Conservation (phyloP, 2,329 filamentous ascomycete genomes). For the Aspergillus intermedius region DNA sequence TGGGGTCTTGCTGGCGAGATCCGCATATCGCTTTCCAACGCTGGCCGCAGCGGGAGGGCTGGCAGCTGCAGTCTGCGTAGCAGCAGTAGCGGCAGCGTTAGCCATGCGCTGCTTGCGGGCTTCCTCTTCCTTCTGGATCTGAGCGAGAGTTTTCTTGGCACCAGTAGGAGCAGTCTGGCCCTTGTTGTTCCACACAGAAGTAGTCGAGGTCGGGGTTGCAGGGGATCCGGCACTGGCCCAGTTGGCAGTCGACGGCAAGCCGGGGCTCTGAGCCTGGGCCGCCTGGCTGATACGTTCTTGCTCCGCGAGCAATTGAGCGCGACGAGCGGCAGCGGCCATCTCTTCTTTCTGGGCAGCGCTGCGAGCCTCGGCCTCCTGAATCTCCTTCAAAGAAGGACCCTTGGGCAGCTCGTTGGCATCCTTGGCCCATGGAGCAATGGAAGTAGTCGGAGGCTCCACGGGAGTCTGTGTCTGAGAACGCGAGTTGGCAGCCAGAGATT, state of each 20-base stretch:
- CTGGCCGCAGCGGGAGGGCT: slow-evolving; percentile 41
- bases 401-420: slow-evolving; percentile 67
- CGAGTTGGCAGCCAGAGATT: slow-evolving; percentile 58
- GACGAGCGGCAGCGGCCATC: slow-evolving; percentile 67
- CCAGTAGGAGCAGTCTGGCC: slow-evolving; percentile 30
- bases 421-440: slow-evolving; percentile 91
- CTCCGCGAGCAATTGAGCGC: slow-evolving; percentile 61
- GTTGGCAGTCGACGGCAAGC: slow-evolving; percentile 78
- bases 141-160: slow-evolving; percentile 81
- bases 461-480: slow-evolving; percentile 74
- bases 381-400: slow-evolving; percentile 89
- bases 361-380: slow-evolving; percentile 89
- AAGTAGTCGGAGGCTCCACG: slow-evolving; percentile 59
- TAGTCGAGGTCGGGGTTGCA: slow-evolving; percentile 49
- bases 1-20: slow-evolving; percentile 74
- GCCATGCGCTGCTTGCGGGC: slow-evolving; percentile 71
- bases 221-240: slow-evolving; percentile 76
- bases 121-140: slow-evolving; percentile 96
- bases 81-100: slow-evolving; percentile 40
- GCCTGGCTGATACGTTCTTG: slow-evolving; percentile 62
- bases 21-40: slow-evolving; percentile 82
- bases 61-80: slow-evolving; percentile 43
- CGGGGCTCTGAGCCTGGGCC: slow-evolving; percentile 61
- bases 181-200: slow-evolving; percentile 48
- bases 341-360: slow-evolving; percentile 88